These are phyloP conservation scores for Luffa acutangula DNA, from an alignment of 306 rosid species.

Conservation along the genomic window DNA sequence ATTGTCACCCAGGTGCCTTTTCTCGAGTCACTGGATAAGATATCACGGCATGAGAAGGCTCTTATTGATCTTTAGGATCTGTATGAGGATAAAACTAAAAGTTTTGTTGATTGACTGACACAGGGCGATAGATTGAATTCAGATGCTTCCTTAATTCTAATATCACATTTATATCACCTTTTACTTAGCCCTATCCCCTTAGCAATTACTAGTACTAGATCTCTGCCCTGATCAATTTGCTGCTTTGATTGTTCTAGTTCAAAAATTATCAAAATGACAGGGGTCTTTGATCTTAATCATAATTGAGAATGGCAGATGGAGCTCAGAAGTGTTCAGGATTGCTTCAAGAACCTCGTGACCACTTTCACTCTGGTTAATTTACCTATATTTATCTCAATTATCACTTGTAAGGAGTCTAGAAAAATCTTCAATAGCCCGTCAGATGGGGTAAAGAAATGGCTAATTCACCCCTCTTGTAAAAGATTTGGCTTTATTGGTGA, in stretches of 20 bases:
- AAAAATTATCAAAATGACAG: not conserved
- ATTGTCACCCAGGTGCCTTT: not conserved
- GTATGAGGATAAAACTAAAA: not conserved
- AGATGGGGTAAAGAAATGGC: not conserved
- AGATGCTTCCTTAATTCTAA: not conserved
- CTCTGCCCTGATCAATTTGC: not conserved
- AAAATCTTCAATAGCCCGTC: not conserved
- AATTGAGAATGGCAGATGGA: not conserved
- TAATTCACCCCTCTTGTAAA: not conserved
- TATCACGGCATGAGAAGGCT: not conserved
- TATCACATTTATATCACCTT: not conserved
- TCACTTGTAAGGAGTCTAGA: not conserved
- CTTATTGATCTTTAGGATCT: not conserved
- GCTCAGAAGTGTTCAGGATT: not conserved
- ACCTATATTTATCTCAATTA: not conserved
- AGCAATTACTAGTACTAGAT: not conserved
- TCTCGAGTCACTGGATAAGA: not conserved
- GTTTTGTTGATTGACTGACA: not conserved
- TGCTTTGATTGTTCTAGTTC: not conserved
- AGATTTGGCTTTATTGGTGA: not conserved
- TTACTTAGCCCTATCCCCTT: not conserved
- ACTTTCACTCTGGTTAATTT: not conserved
- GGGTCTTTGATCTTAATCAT: not conserved
- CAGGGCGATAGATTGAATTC: not conserved
- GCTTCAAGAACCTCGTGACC: not conserved